These are phyloP conservation scores for Physaria fendleri DNA, from an alignment of 345 rosid species.

Conservation along the genomic window DNA sequence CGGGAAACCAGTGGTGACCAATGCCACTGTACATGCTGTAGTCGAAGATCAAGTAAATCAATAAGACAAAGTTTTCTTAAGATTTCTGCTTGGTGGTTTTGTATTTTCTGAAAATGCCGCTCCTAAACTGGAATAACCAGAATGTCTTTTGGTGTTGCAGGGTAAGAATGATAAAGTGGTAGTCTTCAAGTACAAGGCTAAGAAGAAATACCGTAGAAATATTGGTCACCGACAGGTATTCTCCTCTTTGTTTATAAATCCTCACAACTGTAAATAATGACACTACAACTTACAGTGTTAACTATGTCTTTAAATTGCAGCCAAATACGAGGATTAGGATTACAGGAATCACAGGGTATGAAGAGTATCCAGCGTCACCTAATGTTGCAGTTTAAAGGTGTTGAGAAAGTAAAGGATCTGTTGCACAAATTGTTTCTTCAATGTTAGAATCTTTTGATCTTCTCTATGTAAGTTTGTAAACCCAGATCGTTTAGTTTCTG, in stretches of 20 bases:
- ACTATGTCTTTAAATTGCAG: constrained; percentile 37
- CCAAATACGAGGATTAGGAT: constrained; percentile 86
- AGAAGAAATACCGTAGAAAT: constrained; percentile 92
- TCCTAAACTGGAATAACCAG: neutral
- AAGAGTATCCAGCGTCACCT: constrained; percentile 59
- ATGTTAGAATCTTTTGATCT: neutral
- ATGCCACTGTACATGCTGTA: constrained; percentile 92
- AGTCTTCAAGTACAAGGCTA: constrained; percentile 90
- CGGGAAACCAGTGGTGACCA: constrained; percentile 86
- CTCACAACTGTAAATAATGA: neutral
- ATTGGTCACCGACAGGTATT: constrained; percentile 96
- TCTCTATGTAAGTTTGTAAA: constrained; percentile 4
- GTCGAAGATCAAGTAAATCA: constrained; percentile 78
- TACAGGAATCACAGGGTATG: constrained; percentile 74
- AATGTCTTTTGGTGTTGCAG: constrained; percentile 35
- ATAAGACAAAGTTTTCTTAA: neutral
- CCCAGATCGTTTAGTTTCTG: neutral
- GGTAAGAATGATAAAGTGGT: constrained; percentile 74
- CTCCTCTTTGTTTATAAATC: neutral
- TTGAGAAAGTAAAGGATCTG: neutral
- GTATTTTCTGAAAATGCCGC: neutral
- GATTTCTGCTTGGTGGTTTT: neutral
- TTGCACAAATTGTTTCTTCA: constrained; percentile 6
- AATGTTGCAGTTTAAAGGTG: constrained; percentile 15
- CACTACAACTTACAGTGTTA: neutral